These are phyloP conservation scores for Clitopilus passeckerianus DNA, from an alignment of 768 basidiomycete species.

Conservation along the genomic window DNA sequence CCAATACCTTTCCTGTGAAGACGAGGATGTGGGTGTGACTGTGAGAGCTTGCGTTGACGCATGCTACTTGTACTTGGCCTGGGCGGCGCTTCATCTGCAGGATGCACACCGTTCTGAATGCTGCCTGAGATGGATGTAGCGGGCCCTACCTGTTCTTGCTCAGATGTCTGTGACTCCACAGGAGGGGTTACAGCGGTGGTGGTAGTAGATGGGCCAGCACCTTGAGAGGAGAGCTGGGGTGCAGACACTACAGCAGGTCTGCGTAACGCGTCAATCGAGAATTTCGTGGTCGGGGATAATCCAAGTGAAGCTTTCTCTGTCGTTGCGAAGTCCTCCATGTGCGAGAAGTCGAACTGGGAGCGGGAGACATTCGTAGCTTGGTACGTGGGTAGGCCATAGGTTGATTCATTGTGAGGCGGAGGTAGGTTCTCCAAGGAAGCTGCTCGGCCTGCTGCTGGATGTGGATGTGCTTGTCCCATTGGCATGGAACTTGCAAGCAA, in stretches of 20 bases:
- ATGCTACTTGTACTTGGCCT: constrained; percentile 4
- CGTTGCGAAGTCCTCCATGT: constrained; percentile 73
- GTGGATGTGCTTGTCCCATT: background rate
- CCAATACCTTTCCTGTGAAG: constrained; percentile 51
- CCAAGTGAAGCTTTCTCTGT: constrained; percentile 67
- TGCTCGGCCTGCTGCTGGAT: constrained; percentile 9
- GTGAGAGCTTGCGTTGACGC: constrained; percentile 84
- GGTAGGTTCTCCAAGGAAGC: constrained; percentile 19
- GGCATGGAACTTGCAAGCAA: constrained; percentile 24
- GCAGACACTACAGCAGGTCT: constrained; percentile 1
- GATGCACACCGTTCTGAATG: constrained; percentile 1
- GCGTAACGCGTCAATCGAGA: constrained; percentile 23
- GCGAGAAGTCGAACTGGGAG: constrained; percentile 64
- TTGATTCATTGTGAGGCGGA: constrained; percentile 20
- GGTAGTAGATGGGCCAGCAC: background rate
- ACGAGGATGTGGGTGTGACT: constrained; percentile 69
- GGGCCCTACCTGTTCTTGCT: background rate
- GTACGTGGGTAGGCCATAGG: constrained; percentile 61
- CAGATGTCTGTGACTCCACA: constrained; percentile 3
- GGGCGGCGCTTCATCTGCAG: constrained; percentile 5
- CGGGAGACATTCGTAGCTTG: constrained; percentile 51
- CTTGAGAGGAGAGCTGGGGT: background rate
- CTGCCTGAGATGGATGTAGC: background rate
- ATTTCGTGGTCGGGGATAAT: constrained; percentile 42
- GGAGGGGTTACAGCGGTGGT: background rate